Evolutionary conservation across 2,329 filamentous ascomycete species (phyloP).

Genomic region (Cercospora citrullina): DNA sequence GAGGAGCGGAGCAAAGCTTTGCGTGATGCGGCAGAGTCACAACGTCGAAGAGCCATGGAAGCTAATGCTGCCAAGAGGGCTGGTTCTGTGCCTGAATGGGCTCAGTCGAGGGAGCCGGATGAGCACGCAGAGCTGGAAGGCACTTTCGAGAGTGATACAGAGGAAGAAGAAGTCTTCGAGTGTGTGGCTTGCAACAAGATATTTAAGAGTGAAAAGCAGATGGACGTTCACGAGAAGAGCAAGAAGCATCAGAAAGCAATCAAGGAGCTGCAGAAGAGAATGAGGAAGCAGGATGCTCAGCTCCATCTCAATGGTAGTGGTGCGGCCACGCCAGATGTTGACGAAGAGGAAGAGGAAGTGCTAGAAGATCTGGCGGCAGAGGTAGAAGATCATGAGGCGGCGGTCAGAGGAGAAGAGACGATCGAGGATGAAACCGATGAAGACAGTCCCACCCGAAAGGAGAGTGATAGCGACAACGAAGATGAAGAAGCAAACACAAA

Average conservation of each 20-base stretch:
- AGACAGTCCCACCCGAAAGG: neutral
- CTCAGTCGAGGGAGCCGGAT: conserved; percentile 58
- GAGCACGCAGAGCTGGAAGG: conserved; percentile 50
- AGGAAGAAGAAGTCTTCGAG: conserved; percentile 56
- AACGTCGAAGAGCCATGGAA: conserved; percentile 79
- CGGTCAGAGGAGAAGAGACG: conserved; percentile 1
- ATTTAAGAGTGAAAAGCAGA: conserved; percentile 90
- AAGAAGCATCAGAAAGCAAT: conserved; percentile 93
- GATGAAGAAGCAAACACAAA: neutral
- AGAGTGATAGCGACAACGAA: neutral
- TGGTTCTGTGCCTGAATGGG: conserved; percentile 71
- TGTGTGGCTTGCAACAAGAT: conserved; percentile 64
- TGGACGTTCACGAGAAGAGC: conserved; percentile 88
- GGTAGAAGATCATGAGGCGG: conserved; percentile 26
- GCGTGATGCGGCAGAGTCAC: conserved; percentile 75
- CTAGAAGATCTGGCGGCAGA: conserved; percentile 31
- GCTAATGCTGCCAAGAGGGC: conserved; percentile 75
- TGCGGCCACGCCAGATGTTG: conserved; percentile 34
- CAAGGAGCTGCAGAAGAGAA: conserved; percentile 74
- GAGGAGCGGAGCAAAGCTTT: conserved; percentile 76
- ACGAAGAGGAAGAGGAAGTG: conserved; percentile 39
- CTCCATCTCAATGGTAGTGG: conserved; percentile 50
- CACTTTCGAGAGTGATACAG: conserved; percentile 44
- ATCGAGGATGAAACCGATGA: neutral
- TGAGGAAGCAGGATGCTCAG: conserved; percentile 74